Conservation (phyloP, 2,329 filamentous ascomycete genomes). For the Clarireedia monteithiana region DNA sequence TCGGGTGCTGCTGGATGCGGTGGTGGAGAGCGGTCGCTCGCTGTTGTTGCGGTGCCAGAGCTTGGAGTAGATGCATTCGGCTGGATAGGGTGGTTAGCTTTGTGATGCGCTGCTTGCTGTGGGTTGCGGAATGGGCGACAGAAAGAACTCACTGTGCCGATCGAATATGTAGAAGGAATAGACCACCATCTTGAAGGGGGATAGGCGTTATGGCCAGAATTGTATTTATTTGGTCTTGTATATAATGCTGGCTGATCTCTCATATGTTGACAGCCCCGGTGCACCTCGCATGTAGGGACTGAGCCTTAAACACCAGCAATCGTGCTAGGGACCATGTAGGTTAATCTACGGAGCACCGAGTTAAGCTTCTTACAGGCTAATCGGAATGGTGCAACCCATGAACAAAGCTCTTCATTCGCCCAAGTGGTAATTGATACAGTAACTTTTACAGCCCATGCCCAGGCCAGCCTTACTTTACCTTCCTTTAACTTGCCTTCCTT, state of each 20-base stretch:
- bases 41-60: conserved; percentile 51
- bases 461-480: not conserved
- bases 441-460: not conserved
- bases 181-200: conserved; percentile 60
- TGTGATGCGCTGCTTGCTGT: conserved; percentile 6
- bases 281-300: not conserved
- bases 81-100: conserved; percentile 38
- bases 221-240: not conserved
- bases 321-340: not conserved
- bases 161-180: conserved; percentile 99
- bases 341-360: conserved; percentile 1
- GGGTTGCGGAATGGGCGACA: not conserved
- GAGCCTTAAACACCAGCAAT: not conserved
- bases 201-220: not conserved
- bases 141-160: conserved; percentile 68
- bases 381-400: not conserved
- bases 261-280: too few relatives aligned
- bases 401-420: conserved; percentile 5
- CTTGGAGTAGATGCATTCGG: conserved; percentile 94
- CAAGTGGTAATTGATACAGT: not conserved
- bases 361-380: conserved; percentile 8
- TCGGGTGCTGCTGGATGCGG: conserved; percentile 38
- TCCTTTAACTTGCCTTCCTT: not conserved
- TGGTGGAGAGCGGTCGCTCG: conserved; percentile 22
- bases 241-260: not conserved